Conservation (phyloP, 306 rosid genomes). For the Quercus mongolica region DNA sequence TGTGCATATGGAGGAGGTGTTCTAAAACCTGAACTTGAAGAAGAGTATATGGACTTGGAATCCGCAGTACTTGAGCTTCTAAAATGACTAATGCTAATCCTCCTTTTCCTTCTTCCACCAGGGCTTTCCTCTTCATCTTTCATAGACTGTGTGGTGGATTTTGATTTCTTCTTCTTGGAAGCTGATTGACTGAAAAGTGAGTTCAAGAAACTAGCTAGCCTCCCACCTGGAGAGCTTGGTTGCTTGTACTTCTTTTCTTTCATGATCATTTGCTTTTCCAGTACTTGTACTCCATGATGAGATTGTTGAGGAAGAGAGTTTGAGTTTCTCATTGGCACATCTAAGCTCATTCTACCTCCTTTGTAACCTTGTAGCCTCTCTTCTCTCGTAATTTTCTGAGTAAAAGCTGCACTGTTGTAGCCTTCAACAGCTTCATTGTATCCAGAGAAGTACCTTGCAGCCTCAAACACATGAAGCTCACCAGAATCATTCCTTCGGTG, state of each 20-base stretch:
- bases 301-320: conserved; percentile 57
- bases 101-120: conserved; percentile 62
- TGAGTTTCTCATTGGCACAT: conserved; percentile 75
- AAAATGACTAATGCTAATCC: conserved; percentile 94
- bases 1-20: conserved; percentile 74
- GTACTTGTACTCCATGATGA: conserved; percentile 28
- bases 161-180: conserved; percentile 86
- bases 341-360: conserved; percentile 81
- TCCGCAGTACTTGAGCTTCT: conserved; percentile 62
- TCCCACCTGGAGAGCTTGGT: conserved; percentile 96
- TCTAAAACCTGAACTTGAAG: conserved; percentile 70
- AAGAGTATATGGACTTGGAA: conserved; percentile 58
- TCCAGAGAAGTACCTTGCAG: conserved; percentile 85
- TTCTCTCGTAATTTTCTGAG: conserved; percentile 54
- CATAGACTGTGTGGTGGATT: conserved; percentile 61
- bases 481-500: conserved; percentile 69
- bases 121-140: conserved; percentile 77
- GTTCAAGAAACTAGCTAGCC: conserved; percentile 86
- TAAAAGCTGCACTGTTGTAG: conserved; percentile 23
- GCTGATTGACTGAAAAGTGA: conserved; percentile 88
- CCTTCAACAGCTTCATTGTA: conserved; percentile 57
- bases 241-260: conserved; percentile 80
- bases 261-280: conserved; percentile 38
- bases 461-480: conserved; percentile 90
- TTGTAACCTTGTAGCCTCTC: conserved; percentile 39